Conservation (phyloP, 108 stramenopile species). For the Cyclotella atomus region DNA sequence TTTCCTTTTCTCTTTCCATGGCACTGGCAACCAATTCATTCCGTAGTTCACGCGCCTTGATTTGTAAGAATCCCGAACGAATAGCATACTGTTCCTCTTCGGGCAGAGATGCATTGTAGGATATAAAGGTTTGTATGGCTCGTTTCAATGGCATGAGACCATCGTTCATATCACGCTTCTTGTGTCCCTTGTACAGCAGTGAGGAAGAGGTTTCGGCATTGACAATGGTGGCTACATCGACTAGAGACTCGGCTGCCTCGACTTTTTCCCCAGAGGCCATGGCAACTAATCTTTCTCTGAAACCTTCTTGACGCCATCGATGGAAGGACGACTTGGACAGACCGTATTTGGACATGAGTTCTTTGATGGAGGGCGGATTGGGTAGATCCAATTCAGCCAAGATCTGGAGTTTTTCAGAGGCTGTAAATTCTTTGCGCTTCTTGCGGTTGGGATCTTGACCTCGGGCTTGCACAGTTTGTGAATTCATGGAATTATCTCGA, state of each 20-base stretch:
- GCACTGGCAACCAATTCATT: conserved; percentile 17
- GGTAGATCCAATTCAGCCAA: conserved; percentile 19
- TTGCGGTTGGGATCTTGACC: conserved; percentile 13
- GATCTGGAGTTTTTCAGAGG: conserved; percentile 39
- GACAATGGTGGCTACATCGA: not conserved
- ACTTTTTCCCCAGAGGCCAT: conserved; percentile 15
- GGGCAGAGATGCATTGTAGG: conserved; percentile 13
- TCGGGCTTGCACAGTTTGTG: not conserved
- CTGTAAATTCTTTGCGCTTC: conserved; percentile 39
- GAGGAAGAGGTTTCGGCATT: not conserved
- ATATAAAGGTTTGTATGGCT: conserved; percentile 21
- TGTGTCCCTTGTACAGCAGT: conserved; percentile 11
- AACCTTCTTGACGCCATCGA: conserved; percentile 26
- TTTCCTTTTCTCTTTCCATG: not conserved
- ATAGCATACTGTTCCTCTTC: conserved; percentile 27
- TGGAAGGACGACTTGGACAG: conserved; percentile 35
- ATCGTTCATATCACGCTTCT: conserved; percentile 39
- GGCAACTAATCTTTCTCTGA: conserved; percentile 19
- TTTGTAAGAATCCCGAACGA: conserved; percentile 19
- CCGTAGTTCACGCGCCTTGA: conserved; percentile 28
- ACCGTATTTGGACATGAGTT: conserved; percentile 25
- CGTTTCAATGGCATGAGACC: conserved; percentile 24
- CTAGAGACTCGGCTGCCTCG: not conserved
- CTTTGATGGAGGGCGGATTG: conserved; percentile 29
- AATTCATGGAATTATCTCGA: not conserved